These are phyloP conservation scores for Zelonia costaricensis DNA, from an alignment of 208 protist genomes.

Conservation along the genomic window DNA sequence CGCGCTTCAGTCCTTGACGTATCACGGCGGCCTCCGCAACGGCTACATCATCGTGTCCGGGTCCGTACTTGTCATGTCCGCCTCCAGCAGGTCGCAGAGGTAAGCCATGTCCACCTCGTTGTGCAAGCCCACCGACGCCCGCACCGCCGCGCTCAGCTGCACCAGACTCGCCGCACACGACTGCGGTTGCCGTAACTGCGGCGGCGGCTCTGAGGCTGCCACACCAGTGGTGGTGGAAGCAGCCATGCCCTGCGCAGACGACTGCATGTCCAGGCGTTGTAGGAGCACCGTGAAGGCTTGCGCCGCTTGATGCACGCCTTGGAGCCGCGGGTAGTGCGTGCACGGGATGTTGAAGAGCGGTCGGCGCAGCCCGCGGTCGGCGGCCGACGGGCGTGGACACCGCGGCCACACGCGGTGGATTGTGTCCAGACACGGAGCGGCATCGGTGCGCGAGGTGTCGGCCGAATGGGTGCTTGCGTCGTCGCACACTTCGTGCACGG, in stretches of 20 bases:
- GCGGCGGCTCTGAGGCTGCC: no score
- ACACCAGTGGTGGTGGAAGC: background rate
- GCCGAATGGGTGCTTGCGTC: no score
- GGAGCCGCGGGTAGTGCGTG: slow-evolving; percentile 22
- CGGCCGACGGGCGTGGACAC: slow-evolving; percentile 4
- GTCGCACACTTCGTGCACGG: slow-evolving; percentile 26
- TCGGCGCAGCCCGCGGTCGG: slow-evolving; percentile 23
- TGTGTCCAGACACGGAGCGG: background rate
- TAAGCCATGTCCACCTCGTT: slow-evolving; percentile 39
- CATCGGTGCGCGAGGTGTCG: background rate
- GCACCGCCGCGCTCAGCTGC: background rate
- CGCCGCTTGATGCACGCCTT: slow-evolving; percentile 23
- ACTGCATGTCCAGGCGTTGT: slow-evolving; percentile 7
- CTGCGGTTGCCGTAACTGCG: background rate
- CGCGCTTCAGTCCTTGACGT: no score
- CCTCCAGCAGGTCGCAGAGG: slow-evolving; percentile 31
- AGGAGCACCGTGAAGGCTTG: slow-evolving; percentile 28
- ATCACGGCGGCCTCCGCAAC: no score
- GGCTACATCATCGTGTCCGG: slow-evolving; percentile 30
- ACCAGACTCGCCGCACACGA: background rate
- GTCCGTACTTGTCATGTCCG: slow-evolving; percentile 36
- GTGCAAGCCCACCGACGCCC: slow-evolving; percentile 21
- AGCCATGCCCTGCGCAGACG: background rate
- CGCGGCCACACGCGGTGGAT: slow-evolving; percentile 8
- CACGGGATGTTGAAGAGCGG: slow-evolving; percentile 34